Conservation (phyloP, 495 filamentous ascomycete genomes). For the Polyplosphaeria fusca region DNA sequence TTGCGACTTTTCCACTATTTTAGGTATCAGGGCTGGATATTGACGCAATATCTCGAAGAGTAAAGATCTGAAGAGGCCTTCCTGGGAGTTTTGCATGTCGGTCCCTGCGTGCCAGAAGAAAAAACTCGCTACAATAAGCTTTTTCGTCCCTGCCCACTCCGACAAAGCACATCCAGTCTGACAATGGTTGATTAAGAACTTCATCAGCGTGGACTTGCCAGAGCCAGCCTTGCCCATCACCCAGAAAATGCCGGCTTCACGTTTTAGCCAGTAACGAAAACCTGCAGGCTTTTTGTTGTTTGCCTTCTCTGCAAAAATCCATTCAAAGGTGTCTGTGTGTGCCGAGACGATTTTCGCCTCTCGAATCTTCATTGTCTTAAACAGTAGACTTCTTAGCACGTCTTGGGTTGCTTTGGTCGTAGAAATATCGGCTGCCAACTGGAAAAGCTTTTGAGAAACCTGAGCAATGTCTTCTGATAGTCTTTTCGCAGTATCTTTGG, state of each 20-base stretch:
- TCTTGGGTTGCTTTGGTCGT: neutral
- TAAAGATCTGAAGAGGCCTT: slow-evolving; percentile 43
- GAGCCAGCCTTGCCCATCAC: slow-evolving; percentile 46
- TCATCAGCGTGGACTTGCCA: slow-evolving; percentile 50
- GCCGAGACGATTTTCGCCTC: slow-evolving; percentile 22
- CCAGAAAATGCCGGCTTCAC: slow-evolving; percentile 40
- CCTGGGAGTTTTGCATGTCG: slow-evolving; percentile 43
- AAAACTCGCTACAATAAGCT: slow-evolving; percentile 38
- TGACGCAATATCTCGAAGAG: slow-evolving; percentile 42
- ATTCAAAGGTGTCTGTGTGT: slow-evolving; percentile 37
- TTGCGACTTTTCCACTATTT: neutral
- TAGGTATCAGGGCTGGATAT: slow-evolving; percentile 16
- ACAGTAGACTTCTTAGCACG: neutral
- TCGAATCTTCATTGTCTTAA: neutral
- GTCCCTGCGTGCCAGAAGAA: slow-evolving; percentile 48
- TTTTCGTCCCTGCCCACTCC: neutral
- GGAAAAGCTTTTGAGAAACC: neutral
- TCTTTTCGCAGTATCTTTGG: too few relatives aligned
- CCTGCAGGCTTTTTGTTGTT: slow-evolving; percentile 8
- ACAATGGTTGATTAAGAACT: slow-evolving; percentile 34
- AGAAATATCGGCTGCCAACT: neutral
- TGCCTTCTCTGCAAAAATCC: slow-evolving; percentile 34
- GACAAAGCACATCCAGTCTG: neutral
- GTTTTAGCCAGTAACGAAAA: slow-evolving; percentile 41
- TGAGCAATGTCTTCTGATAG: neutral